Percentiles rank a stretch among this genome's conserved stretches.
Conservation (phyloP, 805 yeast species). For the Ogataea neopini region DNA sequence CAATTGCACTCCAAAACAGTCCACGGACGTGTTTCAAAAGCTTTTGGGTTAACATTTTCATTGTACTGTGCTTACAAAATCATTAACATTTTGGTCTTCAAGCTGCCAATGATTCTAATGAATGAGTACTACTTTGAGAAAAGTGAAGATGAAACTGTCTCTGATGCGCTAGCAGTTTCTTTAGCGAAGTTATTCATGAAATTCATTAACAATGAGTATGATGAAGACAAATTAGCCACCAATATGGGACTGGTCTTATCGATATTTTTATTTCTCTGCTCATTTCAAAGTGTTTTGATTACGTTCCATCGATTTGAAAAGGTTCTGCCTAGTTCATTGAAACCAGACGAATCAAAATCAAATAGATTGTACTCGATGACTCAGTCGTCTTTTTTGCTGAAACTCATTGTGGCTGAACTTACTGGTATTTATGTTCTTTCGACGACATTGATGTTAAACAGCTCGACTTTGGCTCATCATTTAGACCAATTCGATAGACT, state of each 20-base stretch:
- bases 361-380: not conserved
- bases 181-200: conserved; percentile 41
- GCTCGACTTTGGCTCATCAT: conserved; percentile 46
- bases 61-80: conserved; percentile 53
- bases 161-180: conserved; percentile 52
- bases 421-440: conserved; percentile 53
- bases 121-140: conserved; percentile 14
- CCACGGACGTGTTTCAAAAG: conserved; percentile 14
- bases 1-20: conserved; percentile 14
- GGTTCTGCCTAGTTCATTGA: conserved; percentile 18
- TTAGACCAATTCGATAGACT: conserved; percentile 39
- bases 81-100: conserved; percentile 41
- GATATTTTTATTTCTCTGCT: conserved; percentile 58
- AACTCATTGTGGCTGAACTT: conserved; percentile 44
- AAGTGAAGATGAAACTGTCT: conserved; percentile 16
- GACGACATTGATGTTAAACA: conserved; percentile 49
- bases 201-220: conserved; percentile 27
- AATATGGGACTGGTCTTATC: conserved; percentile 54
- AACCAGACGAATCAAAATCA: conserved; percentile 6
- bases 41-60: conserved; percentile 34
- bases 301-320: conserved; percentile 55
- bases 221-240: conserved; percentile 44
- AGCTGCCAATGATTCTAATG: conserved; percentile 38
- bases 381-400: conserved; percentile 25
- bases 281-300: conserved; percentile 62